Percentiles rank a stretch among this genome's conserved stretches.
Evolutionary conservation across 257 asterid genomes (phyloP).

Genomic region (Handroanthus guayacan): DNA sequence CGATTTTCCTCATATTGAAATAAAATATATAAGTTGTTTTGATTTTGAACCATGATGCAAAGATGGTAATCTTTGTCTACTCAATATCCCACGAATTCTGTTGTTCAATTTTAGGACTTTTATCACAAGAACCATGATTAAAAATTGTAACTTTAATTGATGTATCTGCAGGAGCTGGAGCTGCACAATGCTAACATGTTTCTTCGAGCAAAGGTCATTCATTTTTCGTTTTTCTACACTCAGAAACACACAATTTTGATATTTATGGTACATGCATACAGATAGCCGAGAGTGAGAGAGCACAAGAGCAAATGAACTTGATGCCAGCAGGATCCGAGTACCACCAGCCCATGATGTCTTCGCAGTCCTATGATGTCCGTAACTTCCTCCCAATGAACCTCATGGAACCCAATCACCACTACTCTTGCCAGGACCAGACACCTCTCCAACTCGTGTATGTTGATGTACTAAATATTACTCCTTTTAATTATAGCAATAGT

Average conservation of each 20-base stretch:
- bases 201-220: slow-evolving; percentile 78
- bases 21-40: no score
- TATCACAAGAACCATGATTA: no score
- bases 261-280: slow-evolving; percentile 33
- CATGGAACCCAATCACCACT: slow-evolving; percentile 75
- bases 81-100: no score
- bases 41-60: background rate
- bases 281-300: slow-evolving; percentile 90
- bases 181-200: slow-evolving; percentile 89
- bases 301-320: slow-evolving; percentile 71
- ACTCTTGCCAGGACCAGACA: slow-evolving; percentile 75
- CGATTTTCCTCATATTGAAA: no score
- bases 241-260: background rate
- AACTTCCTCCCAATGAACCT: slow-evolving; percentile 77
- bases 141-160: background rate
- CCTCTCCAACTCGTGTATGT: slow-evolving; percentile 87
- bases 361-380: slow-evolving; percentile 66
- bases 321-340: slow-evolving; percentile 62
- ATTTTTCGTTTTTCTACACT: background rate
- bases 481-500: no score
- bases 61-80: background rate
- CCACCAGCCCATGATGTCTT: slow-evolving; percentile 45
- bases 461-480: no score
- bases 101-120: no score
- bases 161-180: slow-evolving; percentile 71